Base-by-base conservation (phyloP, 163 green algal genomes). In the Picocystis sp. region DNA sequence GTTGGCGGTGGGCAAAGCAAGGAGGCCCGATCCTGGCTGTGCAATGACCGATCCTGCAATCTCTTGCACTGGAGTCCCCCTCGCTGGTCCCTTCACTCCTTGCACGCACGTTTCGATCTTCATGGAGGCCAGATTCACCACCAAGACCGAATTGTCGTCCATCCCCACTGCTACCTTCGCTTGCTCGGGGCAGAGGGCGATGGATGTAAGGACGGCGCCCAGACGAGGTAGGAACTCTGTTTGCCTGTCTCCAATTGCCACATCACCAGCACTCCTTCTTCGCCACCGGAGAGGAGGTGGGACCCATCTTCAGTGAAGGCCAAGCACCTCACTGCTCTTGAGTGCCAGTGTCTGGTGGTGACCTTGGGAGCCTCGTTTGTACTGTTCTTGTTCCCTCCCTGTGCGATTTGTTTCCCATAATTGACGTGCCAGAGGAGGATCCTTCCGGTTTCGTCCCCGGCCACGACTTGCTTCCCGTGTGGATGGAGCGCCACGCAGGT, bases 331-430 rank as follows among this genome's bases (percentile, higher is more conserved):
- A 93, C 79, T 2, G 76, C 51, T 35, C 65, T 42, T 9, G 83
- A 63, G 57, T 93, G 83, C 83, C 83, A 93, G 72, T 93, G 83
- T 62, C 82, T 43, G 0, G 79, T 87, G 13, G 74, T 77, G 3
- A 24, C 49, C 51, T 53, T 35, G 19, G 33, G 19, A 43, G 43
- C 12, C 17, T 41, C 33, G 38, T 43, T 21, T 21, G 63, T 48
- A 63, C 11, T 38, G 41, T 8, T 48, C 46, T 49, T 45, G 22
- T 45, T 22, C 19, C 50, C 14, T 45, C 50, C 15, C 47, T 53
- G 47, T 53, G 35, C 15, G 47, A 17, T 21, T 34, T 2, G 19
- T 44, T 35, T 25, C 25, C 6, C 25, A 11, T 55, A 51, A 12
- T 81, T 58, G 43, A 65, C 33, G 41, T 72, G 66, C 71, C 71